Percentiles rank a stretch among this genome's conserved stretches.
These are phyloP conservation scores for Peltaster fructicola DNA, from an alignment of 2,329 filamentous ascomycete species.

Conservation along the genomic window DNA sequence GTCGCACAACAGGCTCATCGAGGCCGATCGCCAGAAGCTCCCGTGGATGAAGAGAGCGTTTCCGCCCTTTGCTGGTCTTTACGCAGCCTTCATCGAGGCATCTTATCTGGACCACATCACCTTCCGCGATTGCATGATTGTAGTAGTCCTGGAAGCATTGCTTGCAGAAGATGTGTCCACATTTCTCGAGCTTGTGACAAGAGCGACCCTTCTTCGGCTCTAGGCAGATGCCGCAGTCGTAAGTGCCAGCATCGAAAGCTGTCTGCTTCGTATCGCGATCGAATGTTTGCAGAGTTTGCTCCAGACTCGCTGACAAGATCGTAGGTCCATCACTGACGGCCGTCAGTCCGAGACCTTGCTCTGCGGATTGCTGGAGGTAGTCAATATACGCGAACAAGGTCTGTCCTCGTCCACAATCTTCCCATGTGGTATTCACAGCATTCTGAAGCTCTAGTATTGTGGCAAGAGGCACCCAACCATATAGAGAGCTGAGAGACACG, in stretches of 20 bases:
- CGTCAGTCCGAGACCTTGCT: constrained; percentile 35
- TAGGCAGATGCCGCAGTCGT: constrained; percentile 73
- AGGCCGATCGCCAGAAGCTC: constrained; percentile 46
- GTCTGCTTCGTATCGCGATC: constrained; percentile 56
- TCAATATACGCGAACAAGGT: constrained; percentile 44
- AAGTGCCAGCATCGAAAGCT: constrained; percentile 68
- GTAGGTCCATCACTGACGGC: constrained; percentile 24
- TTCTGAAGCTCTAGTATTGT: constrained; percentile 27
- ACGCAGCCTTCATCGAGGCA: constrained; percentile 70
- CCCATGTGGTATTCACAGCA: constrained; percentile 37
- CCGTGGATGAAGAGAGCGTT: constrained; percentile 54
- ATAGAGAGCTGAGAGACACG: constrained; percentile 30
- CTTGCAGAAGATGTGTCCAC: constrained; percentile 80
- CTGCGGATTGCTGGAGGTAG: constrained; percentile 39
- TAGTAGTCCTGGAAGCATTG: constrained; percentile 83
- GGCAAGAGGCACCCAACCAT: constrained; percentile 34
- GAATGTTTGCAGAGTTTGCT: constrained; percentile 59
- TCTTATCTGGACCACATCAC: constrained; percentile 60
- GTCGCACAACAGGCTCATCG: constrained; percentile 50
- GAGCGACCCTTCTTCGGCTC: constrained; percentile 76
- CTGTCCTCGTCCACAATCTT: constrained; percentile 39
- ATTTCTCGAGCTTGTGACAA: constrained; percentile 69
- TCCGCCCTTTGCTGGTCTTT: constrained; percentile 31
- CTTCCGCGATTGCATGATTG: constrained; percentile 70
- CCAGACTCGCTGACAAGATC: constrained; percentile 32